These are phyloP conservation scores for Brasilioporus rufonigricans DNA, from an alignment of 768 basidiomycete genomes.

Conservation along the genomic window DNA sequence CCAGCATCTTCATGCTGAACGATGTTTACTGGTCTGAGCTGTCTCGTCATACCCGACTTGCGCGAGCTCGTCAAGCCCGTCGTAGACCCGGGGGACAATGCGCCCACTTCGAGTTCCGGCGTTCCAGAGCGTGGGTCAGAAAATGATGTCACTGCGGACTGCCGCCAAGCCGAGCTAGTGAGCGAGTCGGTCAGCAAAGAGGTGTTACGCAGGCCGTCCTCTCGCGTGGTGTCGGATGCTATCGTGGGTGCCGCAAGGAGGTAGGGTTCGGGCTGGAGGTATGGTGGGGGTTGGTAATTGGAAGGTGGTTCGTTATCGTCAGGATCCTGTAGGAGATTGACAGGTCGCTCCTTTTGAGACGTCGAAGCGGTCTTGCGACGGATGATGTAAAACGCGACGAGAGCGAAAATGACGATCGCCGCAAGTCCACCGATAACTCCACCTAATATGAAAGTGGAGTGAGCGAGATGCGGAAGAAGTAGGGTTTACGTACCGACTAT, in stretches of 20 bases:
- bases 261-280: slow-evolving; percentile 75
- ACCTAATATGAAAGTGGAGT: slow-evolving; percentile 29
- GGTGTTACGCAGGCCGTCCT: slow-evolving; percentile 21
- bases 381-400: slow-evolving; percentile 48
- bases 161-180: slow-evolving; percentile 17
- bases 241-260: slow-evolving; percentile 62
- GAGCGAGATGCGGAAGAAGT: neutral
- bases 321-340: slow-evolving; percentile 64
- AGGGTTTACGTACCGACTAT: slow-evolving; percentile 44
- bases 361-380: slow-evolving; percentile 43
- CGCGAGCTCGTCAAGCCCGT: slow-evolving; percentile 26
- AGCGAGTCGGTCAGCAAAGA: slow-evolving; percentile 17
- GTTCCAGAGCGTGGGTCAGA: slow-evolving; percentile 46
- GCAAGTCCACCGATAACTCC: slow-evolving; percentile 62
- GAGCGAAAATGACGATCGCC: slow-evolving; percentile 38
- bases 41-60: slow-evolving; percentile 42
- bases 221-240: slow-evolving; percentile 37
- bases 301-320: slow-evolving; percentile 45
- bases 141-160: slow-evolving; percentile 27
- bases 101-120: slow-evolving; percentile 36
- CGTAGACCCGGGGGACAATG: slow-evolving; percentile 21
- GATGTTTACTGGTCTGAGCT: slow-evolving; percentile 70
- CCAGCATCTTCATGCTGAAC: slow-evolving; percentile 87
- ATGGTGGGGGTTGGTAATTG: slow-evolving; percentile 59
- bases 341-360: slow-evolving; percentile 53